Conservation (phyloP, 345 rosid genomes). For the Salix koriyanagi region DNA sequence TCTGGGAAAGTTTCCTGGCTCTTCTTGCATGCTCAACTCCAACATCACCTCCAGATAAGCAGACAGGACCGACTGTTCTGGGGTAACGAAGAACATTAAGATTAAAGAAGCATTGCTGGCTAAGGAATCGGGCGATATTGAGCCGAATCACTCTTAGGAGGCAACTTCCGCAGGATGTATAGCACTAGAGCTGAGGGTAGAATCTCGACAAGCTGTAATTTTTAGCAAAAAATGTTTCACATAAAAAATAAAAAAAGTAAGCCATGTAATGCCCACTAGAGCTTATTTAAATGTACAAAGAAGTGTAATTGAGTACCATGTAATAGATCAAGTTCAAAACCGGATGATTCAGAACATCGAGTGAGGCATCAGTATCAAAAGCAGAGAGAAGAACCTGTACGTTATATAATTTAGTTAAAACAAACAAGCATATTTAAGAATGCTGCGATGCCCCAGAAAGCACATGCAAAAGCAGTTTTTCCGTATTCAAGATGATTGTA, state of each 20-base stretch:
- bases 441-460: not conserved
- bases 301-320: constrained; percentile 43
- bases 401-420: constrained; percentile 7
- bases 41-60: constrained; percentile 3
- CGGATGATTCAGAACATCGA: constrained; percentile 88
- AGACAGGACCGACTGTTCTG: constrained; percentile 9
- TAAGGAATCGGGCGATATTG: constrained; percentile 91
- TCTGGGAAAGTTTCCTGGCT: constrained; percentile 21
- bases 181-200: constrained; percentile 93
- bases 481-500: not conserved
- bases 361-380: constrained; percentile 63
- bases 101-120: not conserved
- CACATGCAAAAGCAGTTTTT: not conserved
- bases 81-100: not conserved
- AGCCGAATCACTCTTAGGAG: constrained; percentile 86
- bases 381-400: constrained; percentile 81
- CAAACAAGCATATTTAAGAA: not conserved
- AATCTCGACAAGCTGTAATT: constrained; percentile 81
- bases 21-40: constrained; percentile 12
- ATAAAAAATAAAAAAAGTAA: constrained; percentile 3
- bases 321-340: constrained; percentile 88
- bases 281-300: not conserved
- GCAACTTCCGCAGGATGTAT: constrained; percentile 84
- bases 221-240: constrained; percentile 1
- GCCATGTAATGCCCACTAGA: not conserved